A percentile compares a stretch with the other conserved stretches of the same genome.
phyloP scores from a whole-genome alignment of 73 alveolate genomes.

The Symbiodinium natans region DNA sequence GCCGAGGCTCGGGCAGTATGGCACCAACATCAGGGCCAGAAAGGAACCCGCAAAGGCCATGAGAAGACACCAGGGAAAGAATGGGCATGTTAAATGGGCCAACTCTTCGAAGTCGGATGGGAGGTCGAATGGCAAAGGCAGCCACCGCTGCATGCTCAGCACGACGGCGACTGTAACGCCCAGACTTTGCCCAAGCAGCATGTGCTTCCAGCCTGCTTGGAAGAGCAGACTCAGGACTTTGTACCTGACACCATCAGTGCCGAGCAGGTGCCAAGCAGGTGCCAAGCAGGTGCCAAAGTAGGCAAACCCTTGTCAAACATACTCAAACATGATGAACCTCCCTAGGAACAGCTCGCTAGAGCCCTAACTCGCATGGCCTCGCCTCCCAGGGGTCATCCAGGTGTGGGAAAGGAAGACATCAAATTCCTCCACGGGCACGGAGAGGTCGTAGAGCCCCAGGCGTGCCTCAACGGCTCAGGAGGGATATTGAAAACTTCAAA shows the following conservation, averaged over 20 bases:
- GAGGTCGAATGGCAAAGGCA: slow-evolving; percentile 20
- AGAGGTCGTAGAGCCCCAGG: background rate
- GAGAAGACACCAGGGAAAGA: slow-evolving; percentile 23
- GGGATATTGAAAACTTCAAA: too few relatives aligned
- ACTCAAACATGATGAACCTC: too few relatives aligned
- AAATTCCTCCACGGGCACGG: slow-evolving; percentile 13
- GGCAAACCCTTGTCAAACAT: background rate
- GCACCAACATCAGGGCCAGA: slow-evolving; percentile 13
- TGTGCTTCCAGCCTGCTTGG: slow-evolving; percentile 52
- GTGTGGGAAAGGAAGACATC: slow-evolving; percentile 61
- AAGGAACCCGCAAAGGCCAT: slow-evolving; percentile 2
- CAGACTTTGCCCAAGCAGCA: background rate
- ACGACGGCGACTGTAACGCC: background rate
- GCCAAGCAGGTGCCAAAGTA: background rate
- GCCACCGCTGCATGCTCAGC: background rate
- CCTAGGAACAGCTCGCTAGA: too few relatives aligned
- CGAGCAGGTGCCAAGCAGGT: background rate
- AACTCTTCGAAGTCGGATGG: background rate
- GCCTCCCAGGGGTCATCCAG: slow-evolving; percentile 81
- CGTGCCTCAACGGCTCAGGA: slow-evolving; percentile 1
- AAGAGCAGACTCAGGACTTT: slow-evolving; percentile 48
- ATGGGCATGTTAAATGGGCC: background rate
- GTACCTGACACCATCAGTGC: background rate
- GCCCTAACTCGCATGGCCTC: too few relatives aligned
- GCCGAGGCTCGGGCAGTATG: background rate